A percentile compares a stretch with the other conserved stretches of the same genome.
Conservation (phyloP, 129 eudicot species). For the Ambrosia trifida region DNA sequence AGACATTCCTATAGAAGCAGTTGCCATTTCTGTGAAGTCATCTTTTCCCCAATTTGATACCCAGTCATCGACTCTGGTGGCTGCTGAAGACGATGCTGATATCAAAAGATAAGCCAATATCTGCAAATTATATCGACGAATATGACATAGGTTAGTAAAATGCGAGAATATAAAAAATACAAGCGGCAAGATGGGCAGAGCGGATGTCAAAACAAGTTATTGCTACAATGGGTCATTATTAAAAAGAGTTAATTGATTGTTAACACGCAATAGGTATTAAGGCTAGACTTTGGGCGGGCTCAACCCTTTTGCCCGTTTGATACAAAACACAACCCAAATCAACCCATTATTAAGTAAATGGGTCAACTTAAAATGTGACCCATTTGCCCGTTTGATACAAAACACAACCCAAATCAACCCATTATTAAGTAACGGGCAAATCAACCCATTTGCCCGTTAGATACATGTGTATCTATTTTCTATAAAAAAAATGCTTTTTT, state of each 20-base stretch:
- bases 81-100: conserved; percentile 94
- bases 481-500: neutral
- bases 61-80: conserved; percentile 90
- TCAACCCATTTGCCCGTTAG: no score
- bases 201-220: neutral
- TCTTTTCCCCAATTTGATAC: conserved; percentile 94
- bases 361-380: no score
- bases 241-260: neutral
- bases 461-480: neutral
- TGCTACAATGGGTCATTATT: neutral
- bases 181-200: neutral
- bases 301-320: no score
- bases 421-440: no score
- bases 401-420: no score
- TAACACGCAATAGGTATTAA: neutral
- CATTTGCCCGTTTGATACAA: no score
- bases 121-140: conserved; percentile 32
- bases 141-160: neutral
- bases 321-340: no score
- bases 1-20: conserved; percentile 87
- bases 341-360: no score
- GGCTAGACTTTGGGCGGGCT: no score
- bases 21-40: conserved; percentile 79
- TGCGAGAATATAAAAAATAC: neutral
- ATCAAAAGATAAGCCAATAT: conserved; percentile 84